A percentile compares a stretch with the other conserved stretches of the same genome.
Evolutionary conservation across 805 yeast species (phyloP).

Genomic region (Barnettozyma vustinii): DNA sequence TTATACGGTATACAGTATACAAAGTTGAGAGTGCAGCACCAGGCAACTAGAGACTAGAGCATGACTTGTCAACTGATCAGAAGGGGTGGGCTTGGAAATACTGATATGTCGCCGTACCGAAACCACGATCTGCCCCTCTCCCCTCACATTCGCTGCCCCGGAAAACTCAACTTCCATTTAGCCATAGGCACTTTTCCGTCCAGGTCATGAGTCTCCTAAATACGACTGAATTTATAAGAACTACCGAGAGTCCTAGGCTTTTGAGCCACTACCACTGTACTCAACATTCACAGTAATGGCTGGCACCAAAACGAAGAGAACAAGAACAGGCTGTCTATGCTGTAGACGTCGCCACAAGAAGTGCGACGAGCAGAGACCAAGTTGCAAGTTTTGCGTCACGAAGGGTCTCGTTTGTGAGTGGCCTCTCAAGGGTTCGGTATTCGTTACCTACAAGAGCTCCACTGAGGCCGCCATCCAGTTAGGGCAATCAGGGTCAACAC

Average conservation of each 20-base stretch:
- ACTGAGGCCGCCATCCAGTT: background rate
- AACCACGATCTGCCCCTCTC: background rate
- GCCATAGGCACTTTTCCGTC: background rate
- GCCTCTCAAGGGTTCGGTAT: slow-evolving; percentile 17
- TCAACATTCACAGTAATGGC: background rate
- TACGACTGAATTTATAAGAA: background rate
- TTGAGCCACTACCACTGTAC: no score
- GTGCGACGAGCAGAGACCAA: slow-evolving; percentile 48
- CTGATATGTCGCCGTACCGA: background rate
- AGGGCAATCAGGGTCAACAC: background rate
- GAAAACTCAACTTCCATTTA: background rate
- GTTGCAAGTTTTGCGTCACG: slow-evolving; percentile 37
- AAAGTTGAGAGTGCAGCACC: background rate
- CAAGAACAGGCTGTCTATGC: slow-evolving; percentile 50
- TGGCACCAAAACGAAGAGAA: slow-evolving; percentile 24
- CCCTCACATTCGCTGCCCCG: background rate
- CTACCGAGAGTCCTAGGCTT: background rate
- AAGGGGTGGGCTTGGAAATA: no score
- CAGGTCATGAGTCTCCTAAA: background rate
- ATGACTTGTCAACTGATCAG: no score
- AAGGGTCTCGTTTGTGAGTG: slow-evolving; percentile 27
- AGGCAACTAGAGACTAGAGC: no score
- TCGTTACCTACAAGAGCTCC: slow-evolving; percentile 12
- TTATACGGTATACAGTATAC: no score
- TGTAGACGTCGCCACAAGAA: slow-evolving; percentile 60